Evolutionary conservation across 495 filamentous ascomycete species (phyloP), one percentile per base, ranked within the genome.

Genomic region (Podospora comata): DNA sequence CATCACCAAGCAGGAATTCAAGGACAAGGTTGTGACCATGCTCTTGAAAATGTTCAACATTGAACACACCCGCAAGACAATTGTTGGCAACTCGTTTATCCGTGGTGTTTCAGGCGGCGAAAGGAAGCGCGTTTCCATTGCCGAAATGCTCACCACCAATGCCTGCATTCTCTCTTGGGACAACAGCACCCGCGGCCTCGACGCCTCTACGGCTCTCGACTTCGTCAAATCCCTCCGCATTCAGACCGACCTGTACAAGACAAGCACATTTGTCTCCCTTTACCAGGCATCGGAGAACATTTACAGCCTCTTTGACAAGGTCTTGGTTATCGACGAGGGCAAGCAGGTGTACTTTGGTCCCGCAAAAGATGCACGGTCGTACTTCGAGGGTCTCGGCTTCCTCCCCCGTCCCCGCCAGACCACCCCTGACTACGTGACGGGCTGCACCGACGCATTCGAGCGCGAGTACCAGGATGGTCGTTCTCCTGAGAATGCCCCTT

Each of bases 41-140:
- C 79, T 95, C n/a, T 79, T 94, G 54, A 90, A 88, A 68, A 93
- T 94, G 87, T 94, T 96, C 82, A 92, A 92, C 68, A 94, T 96
- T 57, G 87, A 91, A 72, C 91, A 96, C 72, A 94, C 92, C 1
- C 83, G 85, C 28, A 85, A 92, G 71, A 96, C 93, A 0, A 87
- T 92, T 28, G 91, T 96, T 28, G 93, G 93, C 4, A 91, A 92
- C 68, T 85, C 87, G 6, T 92, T 91, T 72, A 84, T 94, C 62
- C 90, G 92, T 18, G 93, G 93, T 70, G 85, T 96, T n/a, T 92
- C 89, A 27, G 93, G 93, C 56, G 93, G 93, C 23, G 93, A 97
- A 74, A 82, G 91, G 30, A 93, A 93, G 77, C 87, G 92, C 63
- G 88, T 91, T 23, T 87, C 84, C n/a, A 90, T 91, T 63, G 87